A percentile compares a stretch with the other conserved stretches of the same genome.
Evolutionary conservation across 1,284 basidiomycete species (phyloP).

Genomic region (Irpex sp.): DNA sequence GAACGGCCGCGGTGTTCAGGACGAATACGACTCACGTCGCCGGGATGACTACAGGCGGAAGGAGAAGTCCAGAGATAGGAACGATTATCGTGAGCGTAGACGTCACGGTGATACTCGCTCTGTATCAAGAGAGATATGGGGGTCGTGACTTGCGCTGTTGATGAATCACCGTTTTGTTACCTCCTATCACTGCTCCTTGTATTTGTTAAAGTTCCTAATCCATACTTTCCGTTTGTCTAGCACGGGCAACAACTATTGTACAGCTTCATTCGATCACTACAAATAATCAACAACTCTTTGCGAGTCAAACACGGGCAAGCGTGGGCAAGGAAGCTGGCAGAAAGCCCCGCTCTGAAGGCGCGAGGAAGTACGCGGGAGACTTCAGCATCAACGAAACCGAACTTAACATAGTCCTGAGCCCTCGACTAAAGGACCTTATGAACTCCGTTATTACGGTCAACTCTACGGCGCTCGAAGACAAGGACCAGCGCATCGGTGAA

Average conservation of each 20-base stretch:
- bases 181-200: constrained; percentile 26
- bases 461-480: constrained; percentile 94
- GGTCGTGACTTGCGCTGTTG: constrained; percentile 12
- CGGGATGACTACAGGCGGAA: constrained; percentile 14
- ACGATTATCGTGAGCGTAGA: constrained; percentile 9
- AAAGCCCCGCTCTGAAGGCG: constrained; percentile 18
- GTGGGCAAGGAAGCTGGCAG: constrained; percentile 53
- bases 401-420: constrained; percentile 64
- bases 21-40: constrained; percentile 15
- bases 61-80: constrained; percentile 13
- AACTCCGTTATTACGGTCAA: constrained; percentile 91
- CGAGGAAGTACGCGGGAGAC: constrained; percentile 54
- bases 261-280: no score
- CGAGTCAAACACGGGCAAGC: constrained; percentile 76
- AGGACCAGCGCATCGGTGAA: constrained; percentile 62
- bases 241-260: no score
- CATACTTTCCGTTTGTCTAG: background rate
- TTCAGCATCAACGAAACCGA: constrained; percentile 82
- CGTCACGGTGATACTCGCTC: constrained; percentile 9
- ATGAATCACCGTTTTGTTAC: background rate
- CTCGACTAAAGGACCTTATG: constrained; percentile 65
- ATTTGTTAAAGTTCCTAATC: background rate
- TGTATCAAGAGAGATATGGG: constrained; percentile 5
- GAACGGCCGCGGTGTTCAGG: constrained; percentile 16
- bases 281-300: no score